A percentile compares a stretch with the other conserved stretches of the same genome.
Conservation (phyloP, 2,329 filamentous ascomycete genomes). For the Trichoderma lentiforme region DNA sequence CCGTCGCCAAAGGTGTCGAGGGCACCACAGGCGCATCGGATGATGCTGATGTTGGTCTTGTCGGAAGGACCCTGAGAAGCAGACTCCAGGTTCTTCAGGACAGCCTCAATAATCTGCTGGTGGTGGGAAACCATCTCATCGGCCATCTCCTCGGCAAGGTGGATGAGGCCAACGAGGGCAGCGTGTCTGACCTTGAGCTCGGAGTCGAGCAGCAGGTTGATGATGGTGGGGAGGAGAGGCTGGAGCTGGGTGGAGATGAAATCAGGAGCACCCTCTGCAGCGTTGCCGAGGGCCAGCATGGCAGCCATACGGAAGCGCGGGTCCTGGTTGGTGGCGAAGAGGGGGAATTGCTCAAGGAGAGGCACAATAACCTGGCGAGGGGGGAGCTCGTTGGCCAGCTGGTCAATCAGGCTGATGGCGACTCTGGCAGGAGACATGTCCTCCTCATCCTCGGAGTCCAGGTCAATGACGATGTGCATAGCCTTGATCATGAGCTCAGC, state of each 20-base stretch:
- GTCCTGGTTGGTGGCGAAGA: conserved; percentile 72
- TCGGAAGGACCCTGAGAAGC: conserved; percentile 66
- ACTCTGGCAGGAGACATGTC: conserved; percentile 78
- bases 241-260: conserved; percentile 93
- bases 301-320: conserved; percentile 82
- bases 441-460: conserved; percentile 75
- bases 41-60: conserved; percentile 78
- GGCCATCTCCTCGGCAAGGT: conserved; percentile 87
- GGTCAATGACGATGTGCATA: conserved; percentile 85
- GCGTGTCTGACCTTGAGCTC: conserved; percentile 82
- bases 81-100: conserved; percentile 85
- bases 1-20: conserved; percentile 90
- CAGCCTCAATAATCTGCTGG: conserved; percentile 74
- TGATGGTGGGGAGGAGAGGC: conserved; percentile 78
- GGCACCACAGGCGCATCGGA: conserved; percentile 85
- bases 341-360: conserved; percentile 78
- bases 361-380: conserved; percentile 93
- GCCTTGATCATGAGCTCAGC: conserved; percentile 83
- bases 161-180: conserved; percentile 80
- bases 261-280: conserved; percentile 93
- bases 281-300: conserved; percentile 88
- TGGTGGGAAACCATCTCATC: conserved; percentile 88
- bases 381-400: conserved; percentile 82
- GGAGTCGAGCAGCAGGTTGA: conserved; percentile 79
- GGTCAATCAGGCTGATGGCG: conserved; percentile 82